Evolutionary conservation across 116 monocot genomes (phyloP).

Genomic region (Zostera marina): DNA sequence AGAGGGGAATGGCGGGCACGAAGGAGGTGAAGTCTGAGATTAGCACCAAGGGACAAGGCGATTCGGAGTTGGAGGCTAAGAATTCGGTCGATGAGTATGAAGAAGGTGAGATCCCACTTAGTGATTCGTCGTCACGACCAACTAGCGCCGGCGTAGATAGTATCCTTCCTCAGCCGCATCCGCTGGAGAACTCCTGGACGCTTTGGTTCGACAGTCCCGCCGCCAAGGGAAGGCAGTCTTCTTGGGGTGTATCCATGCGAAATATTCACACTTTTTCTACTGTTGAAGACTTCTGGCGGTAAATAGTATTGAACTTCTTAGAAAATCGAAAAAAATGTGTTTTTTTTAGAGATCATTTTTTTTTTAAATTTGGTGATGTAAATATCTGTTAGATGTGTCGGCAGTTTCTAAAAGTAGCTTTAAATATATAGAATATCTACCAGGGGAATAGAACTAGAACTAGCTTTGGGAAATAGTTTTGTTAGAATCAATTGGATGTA

Average conservation of each 20-base stretch:
- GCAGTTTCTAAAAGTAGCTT: no score
- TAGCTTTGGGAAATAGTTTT: no score
- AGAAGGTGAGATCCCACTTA: constrained; percentile 24
- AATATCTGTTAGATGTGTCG: no score
- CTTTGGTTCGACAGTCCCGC: constrained; percentile 60
- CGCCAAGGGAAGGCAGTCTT: constrained; percentile 26
- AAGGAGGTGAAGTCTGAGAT: neutral
- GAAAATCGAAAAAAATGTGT: no score
- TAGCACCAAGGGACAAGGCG: neutral
- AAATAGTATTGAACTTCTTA: neutral
- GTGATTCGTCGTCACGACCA: neutral
- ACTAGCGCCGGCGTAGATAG: neutral
- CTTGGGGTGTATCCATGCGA: constrained; percentile 52
- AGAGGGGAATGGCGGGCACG: constrained; percentile 18
- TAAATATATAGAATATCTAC: no score
- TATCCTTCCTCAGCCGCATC: constrained; percentile 11
- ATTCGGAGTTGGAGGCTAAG: constrained; percentile 1
- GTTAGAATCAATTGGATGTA: no score
- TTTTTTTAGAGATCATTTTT: no score
- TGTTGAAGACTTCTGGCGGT: constrained; percentile 71
- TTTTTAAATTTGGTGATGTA: no score
- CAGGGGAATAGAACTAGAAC: no score
- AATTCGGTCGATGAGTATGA: constrained; percentile 14
- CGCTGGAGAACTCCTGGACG: constrained; percentile 56
- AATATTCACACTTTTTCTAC: constrained; percentile 48